phyloP scores from a whole-genome alignment of 495 filamentous ascomycete genomes.

The Aspergillus biplanus region DNA sequence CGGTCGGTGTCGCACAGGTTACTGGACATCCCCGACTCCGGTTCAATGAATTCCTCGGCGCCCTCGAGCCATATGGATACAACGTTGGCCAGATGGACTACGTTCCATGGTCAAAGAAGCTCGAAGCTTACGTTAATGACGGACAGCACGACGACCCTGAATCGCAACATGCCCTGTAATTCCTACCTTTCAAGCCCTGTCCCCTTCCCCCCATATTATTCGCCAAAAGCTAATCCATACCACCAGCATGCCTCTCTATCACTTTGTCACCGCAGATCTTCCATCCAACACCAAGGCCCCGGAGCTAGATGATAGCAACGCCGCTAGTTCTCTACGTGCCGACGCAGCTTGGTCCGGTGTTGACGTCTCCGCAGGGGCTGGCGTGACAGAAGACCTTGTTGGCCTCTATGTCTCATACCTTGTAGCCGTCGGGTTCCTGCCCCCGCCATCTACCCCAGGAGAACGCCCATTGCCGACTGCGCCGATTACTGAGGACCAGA shows the following conservation, averaged over 20 bases:
- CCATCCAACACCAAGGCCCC: slow-evolving; percentile 78
- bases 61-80: slow-evolving; percentile 79
- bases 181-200: slow-evolving; percentile 1
- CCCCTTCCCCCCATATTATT: background rate
- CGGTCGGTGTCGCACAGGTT: slow-evolving; percentile 71
- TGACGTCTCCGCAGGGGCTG: slow-evolving; percentile 64
- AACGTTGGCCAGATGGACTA: slow-evolving; percentile 71
- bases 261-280: slow-evolving; percentile 81
- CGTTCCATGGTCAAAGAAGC: slow-evolving; percentile 47
- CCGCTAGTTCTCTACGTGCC: slow-evolving; percentile 61
- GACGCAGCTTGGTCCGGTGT: slow-evolving; percentile 67
- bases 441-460: slow-evolving; percentile 50
- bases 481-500: slow-evolving; percentile 53
- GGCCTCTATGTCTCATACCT: slow-evolving; percentile 77
- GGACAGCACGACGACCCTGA: slow-evolving; percentile 61
- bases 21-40: slow-evolving; percentile 80
- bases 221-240: slow-evolving; percentile 5
- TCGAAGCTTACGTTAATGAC: slow-evolving; percentile 67
- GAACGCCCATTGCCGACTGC: slow-evolving; percentile 50
- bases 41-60: slow-evolving; percentile 75
- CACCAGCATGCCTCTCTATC: slow-evolving; percentile 74
- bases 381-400: slow-evolving; percentile 68
- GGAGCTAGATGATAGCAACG: slow-evolving; percentile 77
- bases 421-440: slow-evolving; percentile 71
- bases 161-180: slow-evolving; percentile 66